These are phyloP conservation scores for Globisporangium lucens DNA, from an alignment of 352 stramenopile species.

Conservation along the genomic window DNA sequence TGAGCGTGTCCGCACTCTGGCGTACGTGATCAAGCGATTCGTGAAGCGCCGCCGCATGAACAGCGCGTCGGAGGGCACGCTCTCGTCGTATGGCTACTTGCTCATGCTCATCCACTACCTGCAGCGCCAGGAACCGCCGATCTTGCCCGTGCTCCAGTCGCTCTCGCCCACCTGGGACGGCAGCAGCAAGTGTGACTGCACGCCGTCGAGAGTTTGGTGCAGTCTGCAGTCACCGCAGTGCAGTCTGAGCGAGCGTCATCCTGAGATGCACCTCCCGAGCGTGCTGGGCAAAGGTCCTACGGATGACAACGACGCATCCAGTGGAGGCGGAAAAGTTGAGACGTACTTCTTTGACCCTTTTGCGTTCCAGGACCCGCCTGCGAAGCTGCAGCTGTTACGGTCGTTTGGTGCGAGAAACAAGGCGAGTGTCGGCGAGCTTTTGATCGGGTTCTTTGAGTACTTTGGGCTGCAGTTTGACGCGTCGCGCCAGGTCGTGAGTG, in stretches of 20 bases:
- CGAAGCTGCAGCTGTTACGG: conserved; percentile 40
- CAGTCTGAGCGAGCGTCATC: conserved; percentile 34
- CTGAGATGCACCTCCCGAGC: conserved; percentile 42
- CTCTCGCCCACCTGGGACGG: conserved; percentile 56
- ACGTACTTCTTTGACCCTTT: conserved; percentile 87
- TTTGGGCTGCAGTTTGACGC: conserved; percentile 74
- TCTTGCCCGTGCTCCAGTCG: conserved; percentile 74
- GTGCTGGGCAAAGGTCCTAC: conserved; percentile 46
- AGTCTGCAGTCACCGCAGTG: conserved; percentile 27
- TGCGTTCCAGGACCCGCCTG: conserved; percentile 40
- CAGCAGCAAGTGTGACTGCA: conserved; percentile 30
- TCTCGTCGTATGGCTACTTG: conserved; percentile 84
- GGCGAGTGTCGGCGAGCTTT: conserved; percentile 54
- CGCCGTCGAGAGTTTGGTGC: conserved; percentile 17
- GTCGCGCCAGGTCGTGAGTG: conserved; percentile 59
- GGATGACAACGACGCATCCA: conserved; percentile 35
- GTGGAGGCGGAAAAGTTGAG: conserved; percentile 41
- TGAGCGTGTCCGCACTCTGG: conserved; percentile 65
- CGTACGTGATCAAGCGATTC: conserved; percentile 83
- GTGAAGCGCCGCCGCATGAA: conserved; percentile 85
- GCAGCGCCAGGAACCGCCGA: conserved; percentile 62
- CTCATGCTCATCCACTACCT: conserved; percentile 85
- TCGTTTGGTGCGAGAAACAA: conserved; percentile 48
- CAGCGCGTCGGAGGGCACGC: conserved; percentile 70
- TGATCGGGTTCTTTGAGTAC: conserved; percentile 76